Percentiles rank a stretch among this genome's conserved stretches.
Evolutionary conservation across 2,329 filamentous ascomycete species (phyloP).

Genomic region (Colletotrichum sp.): DNA sequence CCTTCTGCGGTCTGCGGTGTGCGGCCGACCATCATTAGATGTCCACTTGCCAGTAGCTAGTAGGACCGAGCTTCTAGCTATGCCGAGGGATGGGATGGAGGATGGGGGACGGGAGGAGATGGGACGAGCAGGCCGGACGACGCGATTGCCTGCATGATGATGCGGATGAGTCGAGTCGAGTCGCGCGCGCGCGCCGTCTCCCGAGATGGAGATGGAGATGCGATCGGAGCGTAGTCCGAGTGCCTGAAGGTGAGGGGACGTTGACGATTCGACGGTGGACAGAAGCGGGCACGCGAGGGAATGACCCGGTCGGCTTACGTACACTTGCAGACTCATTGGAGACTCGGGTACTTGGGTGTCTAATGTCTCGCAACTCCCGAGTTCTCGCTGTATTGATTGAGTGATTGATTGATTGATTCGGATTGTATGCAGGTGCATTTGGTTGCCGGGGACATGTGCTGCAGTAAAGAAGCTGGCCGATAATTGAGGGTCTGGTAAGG

Average conservation of each 20-base stretch:
- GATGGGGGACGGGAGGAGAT: not conserved
- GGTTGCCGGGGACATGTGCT: not conserved
- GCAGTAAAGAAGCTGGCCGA: not conserved
- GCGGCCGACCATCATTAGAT: not conserved
- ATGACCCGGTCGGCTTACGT: not conserved
- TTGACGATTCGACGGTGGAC: not conserved
- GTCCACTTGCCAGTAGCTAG: not conserved
- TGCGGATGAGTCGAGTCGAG: slow-evolving; percentile 7
- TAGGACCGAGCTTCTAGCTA: not conserved
- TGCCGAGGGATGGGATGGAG: not conserved
- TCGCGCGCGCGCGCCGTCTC: slow-evolving; percentile 2
- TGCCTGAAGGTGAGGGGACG: not conserved
- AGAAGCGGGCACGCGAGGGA: not conserved
- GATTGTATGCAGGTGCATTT: not conserved
- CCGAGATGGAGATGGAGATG: slow-evolving; percentile 11
- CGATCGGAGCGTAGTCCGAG: slow-evolving; percentile 21
- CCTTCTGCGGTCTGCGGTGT: not conserved
- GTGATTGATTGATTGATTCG: not conserved
- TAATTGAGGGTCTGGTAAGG: not conserved
- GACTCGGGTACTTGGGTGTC: not conserved
- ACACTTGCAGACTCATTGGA: not conserved
- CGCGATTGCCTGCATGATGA: slow-evolving; percentile 9
- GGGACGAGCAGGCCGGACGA: not conserved
- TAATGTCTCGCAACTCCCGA: not conserved
- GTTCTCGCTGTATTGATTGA: not conserved